Evolutionary conservation across 495 filamentous ascomycete genomes (phyloP), one percentile per base, ranked within the genome.

Genomic region (Penicillium soppii): DNA sequence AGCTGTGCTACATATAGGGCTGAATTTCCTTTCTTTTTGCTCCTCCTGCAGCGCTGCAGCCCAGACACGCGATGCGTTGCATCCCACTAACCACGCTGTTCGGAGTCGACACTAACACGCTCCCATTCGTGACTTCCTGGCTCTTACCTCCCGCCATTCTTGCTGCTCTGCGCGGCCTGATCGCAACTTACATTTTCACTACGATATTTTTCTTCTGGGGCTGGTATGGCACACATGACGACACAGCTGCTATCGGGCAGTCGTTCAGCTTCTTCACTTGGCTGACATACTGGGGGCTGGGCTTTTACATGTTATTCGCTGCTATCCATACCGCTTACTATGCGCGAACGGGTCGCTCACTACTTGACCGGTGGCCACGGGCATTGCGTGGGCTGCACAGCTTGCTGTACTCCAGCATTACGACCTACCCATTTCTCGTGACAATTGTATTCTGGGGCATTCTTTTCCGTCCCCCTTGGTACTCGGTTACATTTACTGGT

Each of bases 201-300:
- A 79, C 82, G 7, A 78, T 87, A 49, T 68, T 92, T 70, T 80
- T 86, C 73, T 80, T 82, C 58, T 82, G 90, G 58, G 81, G 69
- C 37, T 88, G 77, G 75, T 55, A 82, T 41, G 73, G 71, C 20
- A 67, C 74, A 17, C 72, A 79, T 49, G 53, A 63, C 37, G 51
- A 69, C 27, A 70, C 71, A 70, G 43, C 63, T 21, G 59, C 58
- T 10, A 67, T 78, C 35, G 69, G 70, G 22, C 63, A 72, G 35
- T 71, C 71, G 41, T 94, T 92, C 76, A 86, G 82, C 55, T 95
- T 80, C 78, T 95, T 95, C 74, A 95, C 90, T 35, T 78, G 80
- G 62, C 66, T 88, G 42, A 87, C 84, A 4, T 92, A 87, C 74
- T 92, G 88, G 87, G 87, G 88, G 0, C 58, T 91, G 17, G 84